Percentiles rank a stretch among this genome's conserved stretches.
These are phyloP conservation scores for Oldenlandia corymbosa DNA, from an alignment of 257 asterid species.

Conservation along the genomic window DNA sequence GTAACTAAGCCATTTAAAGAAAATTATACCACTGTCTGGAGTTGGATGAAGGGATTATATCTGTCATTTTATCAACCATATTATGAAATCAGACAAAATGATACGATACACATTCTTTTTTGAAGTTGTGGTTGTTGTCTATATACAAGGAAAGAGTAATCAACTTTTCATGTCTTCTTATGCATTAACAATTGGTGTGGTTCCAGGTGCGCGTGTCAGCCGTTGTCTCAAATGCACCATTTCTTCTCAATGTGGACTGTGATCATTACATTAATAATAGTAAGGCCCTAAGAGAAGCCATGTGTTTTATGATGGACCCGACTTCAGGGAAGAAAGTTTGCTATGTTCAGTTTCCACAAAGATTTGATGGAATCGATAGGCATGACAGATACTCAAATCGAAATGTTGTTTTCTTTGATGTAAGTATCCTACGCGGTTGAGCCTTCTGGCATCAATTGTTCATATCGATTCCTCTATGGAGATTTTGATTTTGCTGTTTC, in stretches of 20 bases:
- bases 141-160: too few species aligned
- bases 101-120: too few species aligned
- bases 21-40: too few species aligned
- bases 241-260: conserved; percentile 79
- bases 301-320: conserved; percentile 99
- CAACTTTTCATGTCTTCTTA: not conserved
- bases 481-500: conserved; percentile 20
- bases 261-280: conserved; percentile 93
- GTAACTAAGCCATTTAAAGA: too few species aligned
- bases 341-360: conserved; percentile 89
- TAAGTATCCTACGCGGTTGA: conserved; percentile 36
- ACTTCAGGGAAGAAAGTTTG: conserved; percentile 79
- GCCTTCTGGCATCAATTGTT: not conserved
- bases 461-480: conserved; percentile 2
- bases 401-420: conserved; percentile 87
- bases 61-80: too few species aligned
- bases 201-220: conserved; percentile 89
- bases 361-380: conserved; percentile 88
- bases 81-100: too few species aligned
- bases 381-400: conserved; percentile 90
- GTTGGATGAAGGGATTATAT: too few species aligned
- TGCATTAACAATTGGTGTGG: not conserved
- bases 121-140: too few species aligned
- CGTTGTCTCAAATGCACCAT: conserved; percentile 87
- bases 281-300: conserved; percentile 88